phyloP scores from a whole-genome alignment of 176 grass and related monocot genomes.

The Metroxylon sagu region DNA sequence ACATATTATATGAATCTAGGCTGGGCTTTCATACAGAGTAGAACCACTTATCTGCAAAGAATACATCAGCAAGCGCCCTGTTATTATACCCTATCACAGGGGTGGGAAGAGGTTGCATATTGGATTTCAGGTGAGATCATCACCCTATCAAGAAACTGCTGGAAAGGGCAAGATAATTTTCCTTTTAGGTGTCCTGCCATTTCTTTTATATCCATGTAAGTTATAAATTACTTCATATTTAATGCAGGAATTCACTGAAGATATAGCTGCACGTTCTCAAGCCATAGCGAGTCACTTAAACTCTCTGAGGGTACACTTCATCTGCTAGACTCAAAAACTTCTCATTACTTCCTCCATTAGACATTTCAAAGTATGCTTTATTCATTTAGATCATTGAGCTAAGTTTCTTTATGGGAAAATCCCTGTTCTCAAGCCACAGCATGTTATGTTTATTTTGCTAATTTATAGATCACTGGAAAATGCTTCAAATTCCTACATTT shows the following conservation, averaged over 20 bases:
- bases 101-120: slow-evolving; percentile 94
- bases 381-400: no score
- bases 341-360: background rate
- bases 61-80: slow-evolving; percentile 58
- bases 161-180: no score
- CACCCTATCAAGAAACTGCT: slow-evolving; percentile 5
- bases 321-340: slow-evolving; percentile 4
- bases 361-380: no score
- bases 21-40: slow-evolving; percentile 69
- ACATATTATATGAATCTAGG: slow-evolving; percentile 47
- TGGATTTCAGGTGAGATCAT: slow-evolving; percentile 62
- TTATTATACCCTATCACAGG: slow-evolving; percentile 93
- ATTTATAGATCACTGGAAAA: no score
- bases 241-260: slow-evolving; percentile 76
- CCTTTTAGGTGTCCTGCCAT: no score
- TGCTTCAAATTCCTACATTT: no score
- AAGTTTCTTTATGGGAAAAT: no score
- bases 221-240: slow-evolving; percentile 16
- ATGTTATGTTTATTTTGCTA: no score
- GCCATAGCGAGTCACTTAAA: slow-evolving; percentile 38
- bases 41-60: slow-evolving; percentile 98
- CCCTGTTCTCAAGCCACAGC: no score
- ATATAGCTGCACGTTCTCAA: slow-evolving; percentile 49
- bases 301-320: slow-evolving; percentile 45
- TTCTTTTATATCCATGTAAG: background rate